Evolutionary conservation across 768 basidiomycete genomes (phyloP).

Genomic region (Vishniacozyma victoriae): DNA sequence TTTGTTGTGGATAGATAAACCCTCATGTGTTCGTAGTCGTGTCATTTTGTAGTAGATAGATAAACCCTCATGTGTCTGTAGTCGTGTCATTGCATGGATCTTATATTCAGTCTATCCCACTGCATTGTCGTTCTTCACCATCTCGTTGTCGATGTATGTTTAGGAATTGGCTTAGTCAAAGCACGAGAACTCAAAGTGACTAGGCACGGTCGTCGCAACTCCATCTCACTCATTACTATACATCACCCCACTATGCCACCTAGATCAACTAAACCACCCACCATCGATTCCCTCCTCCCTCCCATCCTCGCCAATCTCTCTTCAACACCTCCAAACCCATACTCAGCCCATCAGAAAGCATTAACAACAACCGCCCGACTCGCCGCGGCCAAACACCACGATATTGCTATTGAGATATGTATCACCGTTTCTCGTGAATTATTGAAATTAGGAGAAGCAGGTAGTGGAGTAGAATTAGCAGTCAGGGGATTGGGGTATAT

Average conservation of each 20-base stretch:
- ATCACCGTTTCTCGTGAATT: constrained; percentile 85
- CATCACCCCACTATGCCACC: constrained; percentile 35
- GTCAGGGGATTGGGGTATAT: constrained; percentile 77
- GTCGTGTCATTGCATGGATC: too few relatives aligned
- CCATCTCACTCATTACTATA: too few relatives aligned
- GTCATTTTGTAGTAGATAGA: too few relatives aligned
- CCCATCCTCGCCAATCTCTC: constrained; percentile 35
- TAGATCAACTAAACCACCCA: constrained; percentile 24
- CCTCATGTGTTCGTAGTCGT: too few relatives aligned
- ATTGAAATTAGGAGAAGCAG: constrained; percentile 77
- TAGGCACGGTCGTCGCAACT: too few relatives aligned
- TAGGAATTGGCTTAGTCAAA: too few relatives aligned
- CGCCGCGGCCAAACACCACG: constrained; percentile 58
- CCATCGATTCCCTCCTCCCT: constrained; percentile 36
- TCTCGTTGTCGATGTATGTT: too few relatives aligned
- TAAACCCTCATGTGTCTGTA: too few relatives aligned
- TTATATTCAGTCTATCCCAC: too few relatives aligned
- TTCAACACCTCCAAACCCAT: constrained; percentile 62
- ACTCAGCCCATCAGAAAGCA: constrained; percentile 95
- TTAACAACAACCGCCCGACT: constrained; percentile 82
- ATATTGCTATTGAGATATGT: constrained; percentile 84
- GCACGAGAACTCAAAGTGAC: too few relatives aligned
- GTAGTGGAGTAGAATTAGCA: constrained; percentile 82
- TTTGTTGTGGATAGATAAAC: too few relatives aligned
- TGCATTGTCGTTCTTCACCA: too few relatives aligned